phyloP scores from a whole-genome alignment of 2,329 filamentous ascomycete genomes.

The Aspergillus ustus region DNA sequence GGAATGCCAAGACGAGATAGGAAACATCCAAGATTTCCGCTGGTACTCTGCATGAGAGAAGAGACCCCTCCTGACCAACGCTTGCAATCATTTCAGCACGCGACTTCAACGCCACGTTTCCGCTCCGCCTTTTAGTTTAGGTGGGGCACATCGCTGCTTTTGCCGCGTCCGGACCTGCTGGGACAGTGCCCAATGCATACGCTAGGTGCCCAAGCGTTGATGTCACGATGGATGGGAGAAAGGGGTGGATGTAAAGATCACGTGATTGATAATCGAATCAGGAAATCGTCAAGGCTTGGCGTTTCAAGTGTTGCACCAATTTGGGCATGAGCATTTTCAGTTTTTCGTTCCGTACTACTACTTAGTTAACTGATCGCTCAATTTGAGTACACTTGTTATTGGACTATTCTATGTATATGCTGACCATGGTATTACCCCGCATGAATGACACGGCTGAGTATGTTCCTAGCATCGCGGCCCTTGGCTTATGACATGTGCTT shows the following conservation, averaged over 20 bases:
- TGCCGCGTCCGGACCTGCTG: neutral
- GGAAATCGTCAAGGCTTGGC: slow-evolving; percentile 10
- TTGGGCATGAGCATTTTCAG: neutral
- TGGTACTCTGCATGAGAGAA: neutral
- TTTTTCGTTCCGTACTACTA: neutral
- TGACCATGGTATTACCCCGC: neutral
- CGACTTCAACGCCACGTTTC: neutral
- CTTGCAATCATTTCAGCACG: neutral
- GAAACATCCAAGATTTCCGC: neutral
- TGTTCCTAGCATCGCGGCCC: neutral
- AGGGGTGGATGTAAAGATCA: slow-evolving; percentile 9
- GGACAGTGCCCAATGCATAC: slow-evolving; percentile 3
- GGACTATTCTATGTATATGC: neutral
- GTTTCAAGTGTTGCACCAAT: neutral
- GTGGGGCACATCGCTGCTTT: neutral
- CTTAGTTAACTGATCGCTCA: neutral
- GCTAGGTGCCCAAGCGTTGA: slow-evolving; percentile 2
- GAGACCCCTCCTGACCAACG: neutral
- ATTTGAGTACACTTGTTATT: neutral
- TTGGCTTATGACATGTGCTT: neutral
- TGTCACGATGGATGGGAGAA: slow-evolving; percentile 1
- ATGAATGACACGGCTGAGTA: neutral
- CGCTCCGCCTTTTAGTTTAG: neutral
- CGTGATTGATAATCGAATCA: neutral
- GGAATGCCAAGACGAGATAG: neutral